These are phyloP conservation scores for Xylariaceae sp. DNA, from an alignment of 2,329 filamentous ascomycete species.

Conservation along the genomic window DNA sequence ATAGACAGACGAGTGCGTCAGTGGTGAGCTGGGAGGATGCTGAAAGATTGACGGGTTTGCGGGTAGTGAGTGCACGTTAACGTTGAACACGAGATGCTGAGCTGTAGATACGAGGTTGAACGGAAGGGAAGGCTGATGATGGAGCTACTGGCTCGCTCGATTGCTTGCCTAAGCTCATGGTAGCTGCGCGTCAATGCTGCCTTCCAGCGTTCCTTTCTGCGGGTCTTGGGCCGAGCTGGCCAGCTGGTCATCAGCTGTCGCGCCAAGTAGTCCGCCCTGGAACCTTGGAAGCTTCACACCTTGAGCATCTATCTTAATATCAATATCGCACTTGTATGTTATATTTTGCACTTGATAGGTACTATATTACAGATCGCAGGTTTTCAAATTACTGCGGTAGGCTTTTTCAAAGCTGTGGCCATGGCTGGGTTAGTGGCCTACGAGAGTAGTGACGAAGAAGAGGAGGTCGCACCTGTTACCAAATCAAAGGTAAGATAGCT, in stretches of 20 bases:
- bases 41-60: conserved; percentile 5
- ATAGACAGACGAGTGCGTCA: too few species aligned
- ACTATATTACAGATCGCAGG: too few species aligned
- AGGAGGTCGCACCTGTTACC: conserved; percentile 20
- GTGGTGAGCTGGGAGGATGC: neutral
- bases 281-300: neutral
- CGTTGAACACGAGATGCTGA: conserved; percentile 1
- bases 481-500: conserved; percentile 25
- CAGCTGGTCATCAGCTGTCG: too few species aligned
- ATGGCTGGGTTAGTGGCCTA: conserved; percentile 28
- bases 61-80: neutral
- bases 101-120: conserved; percentile 8
- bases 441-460: conserved; percentile 30
- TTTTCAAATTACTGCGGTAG: too few species aligned
- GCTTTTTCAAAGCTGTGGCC: neutral
- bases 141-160: conserved; percentile 7
- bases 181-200: conserved; percentile 27
- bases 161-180: conserved; percentile 10
- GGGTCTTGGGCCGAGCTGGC: too few species aligned
- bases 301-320: neutral
- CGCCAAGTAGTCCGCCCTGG: too few species aligned
- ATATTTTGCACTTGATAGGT: too few species aligned
- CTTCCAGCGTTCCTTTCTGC: too few species aligned
- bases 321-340: too few species aligned
- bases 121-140: conserved; percentile 4